Conservation (phyloP, 306 rosid species). For the Fragaria ananassa region DNA sequence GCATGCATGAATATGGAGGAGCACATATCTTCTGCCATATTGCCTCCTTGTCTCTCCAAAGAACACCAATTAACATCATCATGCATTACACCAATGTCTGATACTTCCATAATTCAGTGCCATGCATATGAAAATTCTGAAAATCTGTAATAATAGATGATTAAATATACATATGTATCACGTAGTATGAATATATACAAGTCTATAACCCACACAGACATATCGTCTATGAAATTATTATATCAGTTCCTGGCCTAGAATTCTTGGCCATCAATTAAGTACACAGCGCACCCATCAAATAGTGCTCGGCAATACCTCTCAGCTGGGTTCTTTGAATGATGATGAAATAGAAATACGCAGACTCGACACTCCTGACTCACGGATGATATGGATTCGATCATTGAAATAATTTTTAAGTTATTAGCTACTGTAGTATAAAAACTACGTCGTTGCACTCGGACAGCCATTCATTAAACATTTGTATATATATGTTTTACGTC, state of each 20-base stretch:
- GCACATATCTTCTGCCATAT: neutral
- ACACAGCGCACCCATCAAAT: neutral
- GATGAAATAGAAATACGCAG: neutral
- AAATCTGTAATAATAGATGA: neutral
- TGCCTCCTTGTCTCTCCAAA: slow-evolving; percentile 1
- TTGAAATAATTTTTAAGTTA: neutral
- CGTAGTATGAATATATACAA: no score
- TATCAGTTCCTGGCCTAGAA: neutral
- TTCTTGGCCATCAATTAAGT: neutral
- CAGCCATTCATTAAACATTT: neutral
- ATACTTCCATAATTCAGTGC: neutral
- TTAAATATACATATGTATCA: neutral
- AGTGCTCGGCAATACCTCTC: neutral
- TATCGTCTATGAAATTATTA: neutral
- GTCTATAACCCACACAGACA: neutral
- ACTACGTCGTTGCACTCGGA: no score
- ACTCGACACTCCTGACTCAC: neutral
- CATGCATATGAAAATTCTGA: neutral
- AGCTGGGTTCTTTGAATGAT: neutral
- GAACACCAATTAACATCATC: neutral
- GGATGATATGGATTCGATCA: neutral
- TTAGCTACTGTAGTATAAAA: no score
- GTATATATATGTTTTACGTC: neutral
- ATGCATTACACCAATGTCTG: neutral
- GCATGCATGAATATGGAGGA: neutral